These are phyloP conservation scores for Vaccinium macrocarpon DNA, from an alignment of 148 eudicot genomes.

Conservation along the genomic window DNA sequence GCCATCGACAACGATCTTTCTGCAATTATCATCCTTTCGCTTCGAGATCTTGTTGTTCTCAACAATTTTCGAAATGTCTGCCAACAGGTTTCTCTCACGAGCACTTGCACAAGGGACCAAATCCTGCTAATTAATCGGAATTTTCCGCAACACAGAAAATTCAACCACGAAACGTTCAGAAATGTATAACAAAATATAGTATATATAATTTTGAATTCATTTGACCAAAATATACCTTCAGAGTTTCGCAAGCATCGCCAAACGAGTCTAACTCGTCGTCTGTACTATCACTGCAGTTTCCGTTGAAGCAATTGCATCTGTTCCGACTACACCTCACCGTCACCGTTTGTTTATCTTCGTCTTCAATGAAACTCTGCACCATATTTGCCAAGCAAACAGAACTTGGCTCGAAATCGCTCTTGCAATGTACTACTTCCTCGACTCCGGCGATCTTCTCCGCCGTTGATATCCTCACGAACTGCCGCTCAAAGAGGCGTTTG, in stretches of 20 bases:
- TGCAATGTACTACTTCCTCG: conserved; percentile 5
- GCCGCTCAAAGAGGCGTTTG: conserved; percentile 56
- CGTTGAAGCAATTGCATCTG: conserved; percentile 71
- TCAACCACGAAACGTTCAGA: background rate
- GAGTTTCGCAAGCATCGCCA: conserved; percentile 51
- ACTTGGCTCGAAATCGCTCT: conserved; percentile 64
- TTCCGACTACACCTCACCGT: conserved; percentile 41
- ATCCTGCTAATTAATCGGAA: conserved; percentile 33
- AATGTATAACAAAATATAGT: background rate
- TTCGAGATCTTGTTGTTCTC: conserved; percentile 59
- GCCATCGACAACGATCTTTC: conserved; percentile 61
- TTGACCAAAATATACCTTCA: conserved; percentile 46
- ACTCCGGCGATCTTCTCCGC: conserved; percentile 32
- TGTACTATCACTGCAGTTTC: conserved; percentile 49
- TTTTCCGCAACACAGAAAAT: background rate
- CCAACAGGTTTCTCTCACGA: conserved; percentile 66
- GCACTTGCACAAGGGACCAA: conserved; percentile 62
- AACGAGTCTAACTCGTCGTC: conserved; percentile 40
- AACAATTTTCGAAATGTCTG: conserved; percentile 67
- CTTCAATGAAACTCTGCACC: conserved; percentile 89
- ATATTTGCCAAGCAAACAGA: conserved; percentile 81
- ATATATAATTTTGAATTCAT: too few species aligned
- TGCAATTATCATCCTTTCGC: conserved; percentile 48
- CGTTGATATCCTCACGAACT: conserved; percentile 37
- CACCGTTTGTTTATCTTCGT: conserved; percentile 45